These are phyloP conservation scores for Penicillium rolfsii DNA, from an alignment of 2,329 filamentous ascomycete genomes.

Conservation along the genomic window DNA sequence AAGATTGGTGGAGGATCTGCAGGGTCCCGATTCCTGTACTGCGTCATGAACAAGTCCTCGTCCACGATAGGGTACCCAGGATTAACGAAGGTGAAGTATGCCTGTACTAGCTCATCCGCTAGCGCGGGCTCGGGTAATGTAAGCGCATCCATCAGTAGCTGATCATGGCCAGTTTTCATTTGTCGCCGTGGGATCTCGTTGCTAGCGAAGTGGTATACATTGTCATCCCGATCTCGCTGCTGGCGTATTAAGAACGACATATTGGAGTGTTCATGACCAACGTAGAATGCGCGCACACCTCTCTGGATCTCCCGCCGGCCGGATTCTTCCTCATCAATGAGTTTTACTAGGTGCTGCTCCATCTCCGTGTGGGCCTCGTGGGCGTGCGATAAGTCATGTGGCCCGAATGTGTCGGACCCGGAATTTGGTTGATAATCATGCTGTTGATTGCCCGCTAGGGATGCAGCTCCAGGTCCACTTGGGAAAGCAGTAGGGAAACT, in stretches of 20 bases:
- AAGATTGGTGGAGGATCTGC: slow-evolving; percentile 52
- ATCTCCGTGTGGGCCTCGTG: slow-evolving; percentile 48
- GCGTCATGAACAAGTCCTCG: slow-evolving; percentile 55
- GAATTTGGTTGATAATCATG: slow-evolving; percentile 27
- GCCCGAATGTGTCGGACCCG: slow-evolving; percentile 30
- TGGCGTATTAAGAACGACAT: slow-evolving; percentile 60
- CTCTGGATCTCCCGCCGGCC: slow-evolving; percentile 52
- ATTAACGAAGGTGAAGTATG: slow-evolving; percentile 57
- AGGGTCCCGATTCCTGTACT: slow-evolving; percentile 53
- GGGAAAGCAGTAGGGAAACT: slow-evolving; percentile 36
- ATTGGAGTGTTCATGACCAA: slow-evolving; percentile 60
- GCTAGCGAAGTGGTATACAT: slow-evolving; percentile 50
- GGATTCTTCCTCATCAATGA: slow-evolving; percentile 55
- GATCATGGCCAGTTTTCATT: slow-evolving; percentile 49
- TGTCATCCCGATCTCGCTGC: slow-evolving; percentile 48
- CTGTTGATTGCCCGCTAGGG: slow-evolving; percentile 22
- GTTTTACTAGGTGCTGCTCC: slow-evolving; percentile 54
- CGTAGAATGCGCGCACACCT: slow-evolving; percentile 56
- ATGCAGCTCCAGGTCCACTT: slow-evolving; percentile 23
- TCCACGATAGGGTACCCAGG: slow-evolving; percentile 58
- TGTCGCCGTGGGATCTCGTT: slow-evolving; percentile 50
- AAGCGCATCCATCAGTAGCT: slow-evolving; percentile 54
- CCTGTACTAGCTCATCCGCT: slow-evolving; percentile 55
- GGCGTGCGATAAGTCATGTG: slow-evolving; percentile 38
- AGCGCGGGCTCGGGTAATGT: slow-evolving; percentile 53